Evolutionary conservation across 257 asterid species (phyloP).

Genomic region (Solanum etuberosum): DNA sequence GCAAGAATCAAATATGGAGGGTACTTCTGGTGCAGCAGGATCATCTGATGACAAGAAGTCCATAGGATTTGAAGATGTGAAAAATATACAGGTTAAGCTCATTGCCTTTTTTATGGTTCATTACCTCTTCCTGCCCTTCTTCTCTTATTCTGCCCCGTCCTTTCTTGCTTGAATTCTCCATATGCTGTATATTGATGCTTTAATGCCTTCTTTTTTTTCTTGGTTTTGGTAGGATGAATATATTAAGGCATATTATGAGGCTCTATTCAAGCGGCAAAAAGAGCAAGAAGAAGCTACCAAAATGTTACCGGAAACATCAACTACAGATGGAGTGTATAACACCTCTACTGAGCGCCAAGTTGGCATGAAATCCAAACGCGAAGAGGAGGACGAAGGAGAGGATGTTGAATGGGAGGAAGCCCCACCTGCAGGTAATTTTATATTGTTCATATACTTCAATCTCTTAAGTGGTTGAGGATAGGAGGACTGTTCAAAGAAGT

Average conservation of each 20-base stretch:
- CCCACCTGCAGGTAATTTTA: conserved; percentile 49
- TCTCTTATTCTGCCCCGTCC: neutral
- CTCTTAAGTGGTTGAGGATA: neutral
- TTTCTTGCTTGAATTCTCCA: neutral
- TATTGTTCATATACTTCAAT: neutral
- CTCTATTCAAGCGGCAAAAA: conserved; percentile 44
- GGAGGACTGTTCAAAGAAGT: neutral
- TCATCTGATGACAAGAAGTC: conserved; percentile 66
- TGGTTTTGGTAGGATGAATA: conserved; percentile 55
- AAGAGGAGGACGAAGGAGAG: conserved; percentile 48
- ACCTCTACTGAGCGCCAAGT: conserved; percentile 55
- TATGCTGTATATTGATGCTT: neutral
- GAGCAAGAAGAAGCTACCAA: conserved; percentile 51
- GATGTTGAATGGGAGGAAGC: conserved; percentile 83
- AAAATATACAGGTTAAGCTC: conserved; percentile 44
- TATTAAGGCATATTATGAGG: conserved; percentile 81
- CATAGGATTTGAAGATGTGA: conserved; percentile 33
- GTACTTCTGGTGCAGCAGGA: conserved; percentile 25
- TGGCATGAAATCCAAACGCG: conserved; percentile 67
- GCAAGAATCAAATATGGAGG: conserved; percentile 43
- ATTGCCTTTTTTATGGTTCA: neutral
- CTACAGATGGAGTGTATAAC: conserved; percentile 16
- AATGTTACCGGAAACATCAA: conserved; percentile 24
- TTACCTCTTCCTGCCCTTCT: neutral
- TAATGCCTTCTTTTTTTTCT: neutral